Conservation (phyloP, 306 rosid species). For the Arachis hypogaea region DNA sequence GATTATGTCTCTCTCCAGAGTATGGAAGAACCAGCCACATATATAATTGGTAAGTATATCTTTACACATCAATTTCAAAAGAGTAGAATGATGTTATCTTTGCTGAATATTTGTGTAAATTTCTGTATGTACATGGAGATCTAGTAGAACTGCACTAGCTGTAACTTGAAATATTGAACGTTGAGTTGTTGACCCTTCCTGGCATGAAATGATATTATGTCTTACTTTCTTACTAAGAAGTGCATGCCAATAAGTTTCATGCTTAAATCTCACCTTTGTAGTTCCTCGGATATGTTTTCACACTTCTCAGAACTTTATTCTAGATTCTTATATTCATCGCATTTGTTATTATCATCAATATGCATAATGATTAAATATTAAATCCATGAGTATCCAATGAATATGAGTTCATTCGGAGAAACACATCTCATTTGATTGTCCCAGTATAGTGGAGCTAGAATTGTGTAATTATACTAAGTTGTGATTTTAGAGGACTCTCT, state of each 20-base stretch:
- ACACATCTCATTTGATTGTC: background rate
- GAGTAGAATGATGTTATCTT: background rate
- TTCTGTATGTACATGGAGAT: slow-evolving; percentile 16
- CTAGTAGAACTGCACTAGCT: slow-evolving; percentile 1
- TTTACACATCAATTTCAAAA: slow-evolving; percentile 19
- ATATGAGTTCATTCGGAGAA: background rate
- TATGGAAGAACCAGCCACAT: slow-evolving; percentile 85
- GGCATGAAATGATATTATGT: background rate
- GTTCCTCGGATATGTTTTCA: background rate
- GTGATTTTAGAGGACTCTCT: background rate
- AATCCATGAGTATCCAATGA: too few species aligned
- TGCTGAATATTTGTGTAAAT: slow-evolving; percentile 17
- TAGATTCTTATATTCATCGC: slow-evolving; percentile 7
- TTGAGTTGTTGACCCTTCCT: background rate
- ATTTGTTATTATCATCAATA: background rate
- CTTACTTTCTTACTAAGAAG: slow-evolving; percentile 9
- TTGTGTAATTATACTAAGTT: background rate
- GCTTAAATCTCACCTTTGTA: slow-evolving; percentile 13
- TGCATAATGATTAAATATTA: too few species aligned
- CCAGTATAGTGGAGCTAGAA: background rate
- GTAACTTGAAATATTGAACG: slow-evolving; percentile 7
- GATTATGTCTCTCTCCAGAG: slow-evolving; percentile 52
- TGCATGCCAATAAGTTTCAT: slow-evolving; percentile 20
- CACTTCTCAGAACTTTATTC: slow-evolving; percentile 11
- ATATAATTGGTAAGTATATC: slow-evolving; percentile 76